Evolutionary conservation across 805 yeast species (phyloP).

Genomic region (Saccharomycopsis babjevae): DNA sequence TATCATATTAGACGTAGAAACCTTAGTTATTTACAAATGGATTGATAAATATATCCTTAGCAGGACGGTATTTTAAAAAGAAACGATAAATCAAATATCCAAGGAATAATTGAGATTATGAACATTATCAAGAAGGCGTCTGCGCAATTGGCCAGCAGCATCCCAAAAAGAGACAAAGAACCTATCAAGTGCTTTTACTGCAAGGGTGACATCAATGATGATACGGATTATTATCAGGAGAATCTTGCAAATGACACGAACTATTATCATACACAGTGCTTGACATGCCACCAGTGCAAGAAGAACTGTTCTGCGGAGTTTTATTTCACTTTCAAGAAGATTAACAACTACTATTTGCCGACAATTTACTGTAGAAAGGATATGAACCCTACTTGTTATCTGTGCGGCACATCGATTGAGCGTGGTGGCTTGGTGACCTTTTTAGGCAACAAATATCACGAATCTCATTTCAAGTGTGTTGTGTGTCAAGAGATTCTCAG

Average conservation of each 20-base stretch:
- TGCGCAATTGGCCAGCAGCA: conserved; percentile 3
- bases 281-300: conserved; percentile 15
- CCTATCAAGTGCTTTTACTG: conserved; percentile 12
- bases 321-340: conserved; percentile 15
- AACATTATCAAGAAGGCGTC: conserved; percentile 15
- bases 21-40: no score
- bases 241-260: neutral
- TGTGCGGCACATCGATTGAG: conserved; percentile 10
- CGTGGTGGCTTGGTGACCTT: conserved; percentile 13
- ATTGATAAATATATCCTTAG: no score
- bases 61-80: no score
- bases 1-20: no score
- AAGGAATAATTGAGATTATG: neutral
- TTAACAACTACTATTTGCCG: conserved; percentile 12
- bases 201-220: conserved; percentile 13
- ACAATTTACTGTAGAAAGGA: conserved; percentile 17
- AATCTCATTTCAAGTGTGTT: conserved; percentile 12
- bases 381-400: conserved; percentile 11
- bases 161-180: conserved; percentile 4
- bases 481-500: conserved; percentile 5
- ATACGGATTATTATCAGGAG: conserved; percentile 10
- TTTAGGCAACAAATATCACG: conserved; percentile 14
- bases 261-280: conserved; percentile 12
- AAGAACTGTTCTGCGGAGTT: conserved; percentile 13
- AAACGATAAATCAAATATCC: neutral